Evolutionary conservation across 2,329 filamentous ascomycete species (phyloP).

Genomic region (Tolypocladium tundrense): DNA sequence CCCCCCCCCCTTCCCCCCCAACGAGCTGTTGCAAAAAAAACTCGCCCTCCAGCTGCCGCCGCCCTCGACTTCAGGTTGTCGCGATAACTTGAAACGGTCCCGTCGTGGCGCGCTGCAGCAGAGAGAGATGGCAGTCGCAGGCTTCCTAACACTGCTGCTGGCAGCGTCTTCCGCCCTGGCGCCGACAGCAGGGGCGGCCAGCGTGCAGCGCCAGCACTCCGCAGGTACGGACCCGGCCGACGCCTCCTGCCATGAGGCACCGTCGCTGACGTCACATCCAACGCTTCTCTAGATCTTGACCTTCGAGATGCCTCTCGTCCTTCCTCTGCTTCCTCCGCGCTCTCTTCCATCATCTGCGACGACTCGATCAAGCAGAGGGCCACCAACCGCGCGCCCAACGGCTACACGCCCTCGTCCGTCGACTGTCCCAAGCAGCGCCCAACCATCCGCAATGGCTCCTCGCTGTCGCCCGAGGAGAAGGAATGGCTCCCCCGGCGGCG

Average conservation of each 20-base stretch:
- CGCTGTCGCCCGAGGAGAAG: constrained; percentile 58
- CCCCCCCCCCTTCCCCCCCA: background rate
- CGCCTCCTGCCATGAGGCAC: background rate
- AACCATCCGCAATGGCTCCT: constrained; percentile 50
- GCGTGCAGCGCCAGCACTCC: background rate
- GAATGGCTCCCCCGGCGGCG: constrained; percentile 65
- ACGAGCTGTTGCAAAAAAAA: background rate
- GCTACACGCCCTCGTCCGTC: constrained; percentile 61
- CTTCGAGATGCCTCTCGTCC: constrained; percentile 1
- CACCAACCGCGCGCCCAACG: constrained; percentile 25
- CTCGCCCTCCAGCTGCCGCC: background rate
- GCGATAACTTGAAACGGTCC: background rate
- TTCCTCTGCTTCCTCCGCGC: background rate
- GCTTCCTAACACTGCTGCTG: background rate
- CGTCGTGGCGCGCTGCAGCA: background rate
- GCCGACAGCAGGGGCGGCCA: background rate
- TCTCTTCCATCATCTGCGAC: constrained; percentile 2
- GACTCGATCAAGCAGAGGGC: constrained; percentile 13
- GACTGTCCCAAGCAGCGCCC: constrained; percentile 63
- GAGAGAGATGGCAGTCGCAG: background rate
- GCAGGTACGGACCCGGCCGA: background rate
- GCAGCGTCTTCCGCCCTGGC: background rate
- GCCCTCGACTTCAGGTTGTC: background rate
- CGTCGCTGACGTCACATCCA: background rate
- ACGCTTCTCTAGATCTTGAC: background rate